phyloP scores from a whole-genome alignment of 2,329 filamentous ascomycete species.

The Penicillium sp. region DNA sequence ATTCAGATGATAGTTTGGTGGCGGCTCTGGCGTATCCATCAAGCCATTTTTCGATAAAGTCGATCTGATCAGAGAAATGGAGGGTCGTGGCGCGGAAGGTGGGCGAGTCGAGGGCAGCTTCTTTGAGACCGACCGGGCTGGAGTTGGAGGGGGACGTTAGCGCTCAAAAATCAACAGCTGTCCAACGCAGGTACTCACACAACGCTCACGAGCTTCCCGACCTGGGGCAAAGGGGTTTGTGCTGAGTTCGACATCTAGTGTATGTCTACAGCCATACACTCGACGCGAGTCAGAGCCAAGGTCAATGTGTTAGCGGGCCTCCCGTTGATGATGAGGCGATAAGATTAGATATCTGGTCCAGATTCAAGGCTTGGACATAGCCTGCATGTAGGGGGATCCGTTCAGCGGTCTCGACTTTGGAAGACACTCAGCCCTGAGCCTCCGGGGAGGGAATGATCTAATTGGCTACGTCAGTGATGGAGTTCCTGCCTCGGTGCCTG shows the following conservation, averaged over 20 bases:
- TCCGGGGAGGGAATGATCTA: slow-evolving; percentile 27
- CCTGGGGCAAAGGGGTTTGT: slow-evolving; percentile 39
- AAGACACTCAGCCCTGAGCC: slow-evolving; percentile 19
- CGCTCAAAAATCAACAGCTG: not conserved
- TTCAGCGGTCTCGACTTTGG: slow-evolving; percentile 17
- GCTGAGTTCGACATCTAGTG: slow-evolving; percentile 45
- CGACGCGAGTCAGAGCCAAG: slow-evolving; percentile 21
- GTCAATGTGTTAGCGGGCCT: not conserved
- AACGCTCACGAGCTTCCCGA: slow-evolving; percentile 50
- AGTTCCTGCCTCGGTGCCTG: slow-evolving; percentile 10
- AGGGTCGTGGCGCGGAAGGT: slow-evolving; percentile 86
- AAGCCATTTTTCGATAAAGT: slow-evolving; percentile 90
- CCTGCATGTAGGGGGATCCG: slow-evolving; percentile 14
- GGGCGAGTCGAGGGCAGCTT: slow-evolving; percentile 94
- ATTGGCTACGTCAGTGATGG: slow-evolving; percentile 40
- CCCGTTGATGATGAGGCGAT: slow-evolving; percentile 1
- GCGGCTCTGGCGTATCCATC: slow-evolving; percentile 68
- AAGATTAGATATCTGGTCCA: slow-evolving; percentile 8
- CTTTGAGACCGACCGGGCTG: slow-evolving; percentile 82
- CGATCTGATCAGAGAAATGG: slow-evolving; percentile 90
- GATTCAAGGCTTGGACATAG: slow-evolving; percentile 11
- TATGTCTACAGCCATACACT: slow-evolving; percentile 39
- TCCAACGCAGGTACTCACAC: slow-evolving; percentile 36
- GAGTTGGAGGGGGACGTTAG: slow-evolving; percentile 15
- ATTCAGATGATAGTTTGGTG: slow-evolving; percentile 63